Conservation (phyloP, 2,329 filamentous ascomycete species). For the Grosmannia clavigera region DNA sequence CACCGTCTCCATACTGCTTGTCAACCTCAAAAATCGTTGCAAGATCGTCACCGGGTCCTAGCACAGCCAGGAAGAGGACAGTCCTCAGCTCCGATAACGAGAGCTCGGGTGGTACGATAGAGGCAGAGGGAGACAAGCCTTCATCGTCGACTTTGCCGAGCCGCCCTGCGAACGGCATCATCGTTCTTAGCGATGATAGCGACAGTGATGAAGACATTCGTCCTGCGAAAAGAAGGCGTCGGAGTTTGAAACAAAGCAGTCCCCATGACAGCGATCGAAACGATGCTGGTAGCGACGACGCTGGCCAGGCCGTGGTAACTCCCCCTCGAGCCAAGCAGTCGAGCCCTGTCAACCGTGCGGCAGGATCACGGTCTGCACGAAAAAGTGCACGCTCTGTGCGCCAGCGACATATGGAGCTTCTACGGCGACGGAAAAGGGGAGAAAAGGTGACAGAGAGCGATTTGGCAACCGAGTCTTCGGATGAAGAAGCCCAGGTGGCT, state of each 20-base stretch:
- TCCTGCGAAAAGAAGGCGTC: slow-evolving; percentile 4
- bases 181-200: not conserved
- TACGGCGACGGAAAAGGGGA: slow-evolving; percentile 18
- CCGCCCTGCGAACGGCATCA: not conserved
- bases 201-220: slow-evolving; percentile 5
- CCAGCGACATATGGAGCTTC: slow-evolving; percentile 18
- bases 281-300: not conserved
- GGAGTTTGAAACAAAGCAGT: not conserved
- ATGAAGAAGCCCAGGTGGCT: slow-evolving; percentile 10
- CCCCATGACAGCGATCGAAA: not conserved
- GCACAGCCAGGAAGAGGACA: not conserved
- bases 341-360: not conserved
- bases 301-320: not conserved
- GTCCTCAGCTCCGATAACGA: not conserved
- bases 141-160: not conserved
- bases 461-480: slow-evolving; percentile 2
- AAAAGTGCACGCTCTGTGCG: slow-evolving; percentile 12
- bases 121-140: not conserved
- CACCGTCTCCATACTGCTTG: not conserved
- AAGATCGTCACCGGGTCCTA: not conserved
- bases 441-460: slow-evolving; percentile 16
- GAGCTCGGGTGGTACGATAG: not conserved
- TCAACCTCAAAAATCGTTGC: not conserved
- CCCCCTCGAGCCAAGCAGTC: not conserved
- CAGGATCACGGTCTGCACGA: slow-evolving; percentile 2